A percentile compares a stretch with the other conserved stretches of the same genome.
phyloP scores from a whole-genome alignment of 106 monocot species.

The Dendrobium chrysotoxum region DNA sequence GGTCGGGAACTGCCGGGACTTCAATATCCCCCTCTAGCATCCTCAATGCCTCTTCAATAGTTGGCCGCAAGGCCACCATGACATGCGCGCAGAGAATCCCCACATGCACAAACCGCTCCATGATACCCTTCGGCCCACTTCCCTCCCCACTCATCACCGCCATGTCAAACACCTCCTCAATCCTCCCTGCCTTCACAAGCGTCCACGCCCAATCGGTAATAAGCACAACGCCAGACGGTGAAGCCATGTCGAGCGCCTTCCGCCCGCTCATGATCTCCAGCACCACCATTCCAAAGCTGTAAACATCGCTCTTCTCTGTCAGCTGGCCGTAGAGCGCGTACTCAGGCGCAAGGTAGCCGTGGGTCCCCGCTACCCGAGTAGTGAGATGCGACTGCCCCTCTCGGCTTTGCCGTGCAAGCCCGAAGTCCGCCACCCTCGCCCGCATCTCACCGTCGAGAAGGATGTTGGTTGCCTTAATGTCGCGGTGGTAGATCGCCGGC shows the following conservation, averaged over 20 bases:
- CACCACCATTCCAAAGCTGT: constrained; percentile 75
- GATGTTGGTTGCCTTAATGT: constrained; percentile 87
- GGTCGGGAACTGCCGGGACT: constrained; percentile 47
- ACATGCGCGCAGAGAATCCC: constrained; percentile 73
- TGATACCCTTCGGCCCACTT: constrained; percentile 32
- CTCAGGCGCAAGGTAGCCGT: constrained; percentile 80
- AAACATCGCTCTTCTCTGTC: constrained; percentile 95
- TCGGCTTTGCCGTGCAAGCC: constrained; percentile 43
- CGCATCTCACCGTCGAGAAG: constrained; percentile 63
- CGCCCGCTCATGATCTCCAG: constrained; percentile 80
- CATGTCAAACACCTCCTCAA: constrained; percentile 47
- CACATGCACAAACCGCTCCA: constrained; percentile 73
- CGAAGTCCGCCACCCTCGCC: constrained; percentile 76
- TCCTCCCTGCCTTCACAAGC: constrained; percentile 52
- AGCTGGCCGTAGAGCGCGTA: constrained; percentile 93
- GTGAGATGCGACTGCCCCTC: constrained; percentile 73
- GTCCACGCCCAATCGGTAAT: constrained; percentile 93
- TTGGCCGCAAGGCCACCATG: constrained; percentile 71
- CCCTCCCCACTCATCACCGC: constrained; percentile 12
- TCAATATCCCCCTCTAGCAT: constrained; percentile 71
- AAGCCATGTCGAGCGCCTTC: constrained; percentile 56
- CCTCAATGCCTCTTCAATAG: constrained; percentile 61
- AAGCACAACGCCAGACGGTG: constrained; percentile 29
- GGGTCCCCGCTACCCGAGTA: constrained; percentile 66
- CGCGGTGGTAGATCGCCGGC: constrained; percentile 74